A percentile compares a stretch with the other conserved stretches of the same genome.
These are phyloP conservation scores for Betula pendula DNA, from an alignment of 306 rosid genomes.

Conservation along the genomic window DNA sequence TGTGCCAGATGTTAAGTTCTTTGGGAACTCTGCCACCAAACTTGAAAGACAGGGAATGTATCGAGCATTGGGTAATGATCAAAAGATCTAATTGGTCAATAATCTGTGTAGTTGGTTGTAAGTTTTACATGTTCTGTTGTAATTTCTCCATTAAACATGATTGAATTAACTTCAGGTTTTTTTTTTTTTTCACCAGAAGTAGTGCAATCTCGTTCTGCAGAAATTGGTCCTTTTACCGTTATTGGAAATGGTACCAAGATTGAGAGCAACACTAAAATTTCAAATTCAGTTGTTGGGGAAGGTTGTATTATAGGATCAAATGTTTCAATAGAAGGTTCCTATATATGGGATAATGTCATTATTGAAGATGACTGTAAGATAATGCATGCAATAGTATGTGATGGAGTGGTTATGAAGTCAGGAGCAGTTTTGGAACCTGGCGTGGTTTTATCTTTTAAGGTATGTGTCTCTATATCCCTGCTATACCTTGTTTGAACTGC, in stretches of 20 bases:
- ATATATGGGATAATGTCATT: conserved; percentile 78
- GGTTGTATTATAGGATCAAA: conserved; percentile 86
- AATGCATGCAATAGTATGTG: conserved; percentile 83
- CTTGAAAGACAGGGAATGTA: conserved; percentile 92
- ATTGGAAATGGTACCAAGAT: conserved; percentile 85
- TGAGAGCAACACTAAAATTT: conserved; percentile 62
- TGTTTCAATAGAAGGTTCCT: conserved; percentile 82
- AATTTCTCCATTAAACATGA: conserved; percentile 13
- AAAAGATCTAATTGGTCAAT: neutral
- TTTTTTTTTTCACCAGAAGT: conserved; percentile 50
- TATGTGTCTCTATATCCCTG: conserved; percentile 28
- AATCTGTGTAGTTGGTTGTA: neutral
- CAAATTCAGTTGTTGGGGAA: conserved; percentile 78
- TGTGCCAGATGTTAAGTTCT: conserved; percentile 87
- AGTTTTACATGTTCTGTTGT: neutral
- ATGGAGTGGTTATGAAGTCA: conserved; percentile 74
- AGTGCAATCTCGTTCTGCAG: conserved; percentile 78
- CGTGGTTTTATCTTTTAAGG: conserved; percentile 88
- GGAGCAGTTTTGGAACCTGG: conserved; percentile 91
- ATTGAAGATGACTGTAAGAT: conserved; percentile 92
- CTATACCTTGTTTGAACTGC: conserved; percentile 13
- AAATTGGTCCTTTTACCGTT: conserved; percentile 78
- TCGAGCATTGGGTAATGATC: conserved; percentile 76
- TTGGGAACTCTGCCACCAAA: conserved; percentile 61
- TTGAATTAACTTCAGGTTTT: conserved; percentile 26